Evolutionary conservation across 2,329 filamentous ascomycete genomes (phyloP).

Genomic region (Stromatinia cepivora): DNA sequence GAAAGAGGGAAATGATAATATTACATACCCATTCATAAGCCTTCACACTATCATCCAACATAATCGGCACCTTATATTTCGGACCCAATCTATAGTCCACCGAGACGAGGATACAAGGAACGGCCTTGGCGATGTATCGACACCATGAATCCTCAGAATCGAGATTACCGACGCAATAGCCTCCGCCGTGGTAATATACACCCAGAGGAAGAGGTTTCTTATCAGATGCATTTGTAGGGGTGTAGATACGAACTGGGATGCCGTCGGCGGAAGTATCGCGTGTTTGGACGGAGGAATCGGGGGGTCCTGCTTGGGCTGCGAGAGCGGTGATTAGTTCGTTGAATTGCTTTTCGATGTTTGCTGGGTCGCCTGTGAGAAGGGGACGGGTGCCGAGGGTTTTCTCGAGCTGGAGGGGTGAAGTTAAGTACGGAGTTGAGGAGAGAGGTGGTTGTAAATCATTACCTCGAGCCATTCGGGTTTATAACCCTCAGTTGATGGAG

Average conservation of each 20-base stretch:
- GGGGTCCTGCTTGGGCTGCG: slow-evolving; percentile 27
- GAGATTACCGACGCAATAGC: slow-evolving; percentile 64
- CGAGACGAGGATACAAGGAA: slow-evolving; percentile 54
- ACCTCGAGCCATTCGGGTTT: slow-evolving; percentile 35
- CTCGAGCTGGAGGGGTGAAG: slow-evolving; percentile 29
- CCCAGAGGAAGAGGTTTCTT: slow-evolving; percentile 45
- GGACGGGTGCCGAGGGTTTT: slow-evolving; percentile 30
- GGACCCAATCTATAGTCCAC: slow-evolving; percentile 53
- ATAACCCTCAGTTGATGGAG: slow-evolving; percentile 28
- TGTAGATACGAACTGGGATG: slow-evolving; percentile 35
- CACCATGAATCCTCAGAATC: slow-evolving; percentile 59
- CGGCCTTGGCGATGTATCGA: slow-evolving; percentile 53
- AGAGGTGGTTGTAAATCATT: not conserved
- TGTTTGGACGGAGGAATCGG: slow-evolving; percentile 27
- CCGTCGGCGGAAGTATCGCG: slow-evolving; percentile 27
- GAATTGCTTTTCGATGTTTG: slow-evolving; percentile 31
- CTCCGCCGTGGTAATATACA: slow-evolving; percentile 59
- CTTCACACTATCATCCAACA: slow-evolving; percentile 13
- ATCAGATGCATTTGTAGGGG: slow-evolving; percentile 20
- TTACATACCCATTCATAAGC: slow-evolving; percentile 12
- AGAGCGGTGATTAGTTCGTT: slow-evolving; percentile 23
- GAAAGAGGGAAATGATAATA: not conserved
- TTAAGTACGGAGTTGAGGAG: not conserved
- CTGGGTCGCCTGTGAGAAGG: slow-evolving; percentile 24
- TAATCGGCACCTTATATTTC: not conserved